These are phyloP conservation scores for Hymenoscyphus scutula DNA, from an alignment of 2,329 filamentous ascomycete genomes.

Conservation along the genomic window DNA sequence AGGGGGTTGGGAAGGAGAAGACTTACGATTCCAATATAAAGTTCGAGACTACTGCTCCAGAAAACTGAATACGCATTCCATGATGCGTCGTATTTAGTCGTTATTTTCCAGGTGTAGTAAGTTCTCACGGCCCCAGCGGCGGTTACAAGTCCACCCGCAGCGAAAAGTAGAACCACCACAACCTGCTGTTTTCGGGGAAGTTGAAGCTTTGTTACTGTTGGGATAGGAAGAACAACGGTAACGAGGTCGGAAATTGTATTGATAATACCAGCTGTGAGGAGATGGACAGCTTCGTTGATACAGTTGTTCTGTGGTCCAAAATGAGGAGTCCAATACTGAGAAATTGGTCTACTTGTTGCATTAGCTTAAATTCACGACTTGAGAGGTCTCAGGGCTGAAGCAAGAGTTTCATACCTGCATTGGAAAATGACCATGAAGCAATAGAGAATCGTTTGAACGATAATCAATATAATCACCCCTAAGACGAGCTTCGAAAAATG, in stretches of 20 bases:
- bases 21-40: conserved; percentile 40
- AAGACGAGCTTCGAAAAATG: conserved; percentile 32
- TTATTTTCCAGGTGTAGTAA: conserved; percentile 36
- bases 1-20: conserved; percentile 1
- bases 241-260: conserved; percentile 59
- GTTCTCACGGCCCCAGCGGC: conserved; percentile 40
- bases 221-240: conserved; percentile 50
- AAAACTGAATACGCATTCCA: conserved; percentile 39
- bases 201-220: conserved; percentile 44
- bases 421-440: conserved; percentile 39
- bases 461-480: conserved; percentile 37
- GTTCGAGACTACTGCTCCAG: conserved; percentile 39
- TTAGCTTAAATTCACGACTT: background rate
- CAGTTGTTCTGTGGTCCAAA: conserved; percentile 37
- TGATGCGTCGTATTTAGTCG: conserved; percentile 34
- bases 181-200: conserved; percentile 48
- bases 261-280: conserved; percentile 53
- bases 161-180: conserved; percentile 47
- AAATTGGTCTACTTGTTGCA: conserved; percentile 35
- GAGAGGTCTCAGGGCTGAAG: background rate
- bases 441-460: conserved; percentile 35
- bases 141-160: conserved; percentile 46
- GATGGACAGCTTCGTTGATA: conserved; percentile 49
- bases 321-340: conserved; percentile 39
- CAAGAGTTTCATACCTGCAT: conserved; percentile 38